A percentile compares a stretch with the other conserved stretches of the same genome.
phyloP scores from a whole-genome alignment of 139 green algal genomes.

The Chlorokybus atmophyticus region DNA sequence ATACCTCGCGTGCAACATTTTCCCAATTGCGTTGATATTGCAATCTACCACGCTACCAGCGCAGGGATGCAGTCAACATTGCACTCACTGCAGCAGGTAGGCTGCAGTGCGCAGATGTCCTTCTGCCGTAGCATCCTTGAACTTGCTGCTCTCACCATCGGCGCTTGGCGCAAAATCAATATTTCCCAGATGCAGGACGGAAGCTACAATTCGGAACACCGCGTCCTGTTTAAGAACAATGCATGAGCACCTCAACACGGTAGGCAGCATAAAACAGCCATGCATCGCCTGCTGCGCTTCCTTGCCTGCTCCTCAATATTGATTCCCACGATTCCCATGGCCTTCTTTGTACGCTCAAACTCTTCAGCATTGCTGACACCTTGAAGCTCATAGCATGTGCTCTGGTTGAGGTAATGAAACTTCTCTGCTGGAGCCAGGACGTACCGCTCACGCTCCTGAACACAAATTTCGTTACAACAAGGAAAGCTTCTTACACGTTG shows the following conservation, averaged over 20 bases:
- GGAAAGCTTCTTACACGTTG: too few relatives aligned
- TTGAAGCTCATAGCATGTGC: slow-evolving; percentile 68
- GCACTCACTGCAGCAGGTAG: slow-evolving; percentile 13
- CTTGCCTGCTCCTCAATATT: slow-evolving; percentile 41
- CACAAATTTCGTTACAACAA: too few relatives aligned
- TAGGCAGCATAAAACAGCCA: too few relatives aligned
- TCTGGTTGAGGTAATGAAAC: slow-evolving; percentile 71
- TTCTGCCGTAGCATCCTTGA: slow-evolving; percentile 23
- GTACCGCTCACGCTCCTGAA: not conserved
- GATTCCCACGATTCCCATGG: slow-evolving; percentile 93
- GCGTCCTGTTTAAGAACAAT: slow-evolving; percentile 30
- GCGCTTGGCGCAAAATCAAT: slow-evolving; percentile 50
- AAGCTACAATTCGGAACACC: slow-evolving; percentile 67
- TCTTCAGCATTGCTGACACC: slow-evolving; percentile 56
- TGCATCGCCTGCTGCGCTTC: too few relatives aligned
- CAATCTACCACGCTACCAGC: too few relatives aligned
- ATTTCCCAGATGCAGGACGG: slow-evolving; percentile 91
- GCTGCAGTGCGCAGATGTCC: slow-evolving; percentile 18
- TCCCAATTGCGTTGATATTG: too few relatives aligned
- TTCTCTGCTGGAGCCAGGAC: slow-evolving; percentile 6
- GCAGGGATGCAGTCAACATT: too few relatives aligned
- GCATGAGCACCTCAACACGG: too few relatives aligned
- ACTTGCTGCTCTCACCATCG: slow-evolving; percentile 27
- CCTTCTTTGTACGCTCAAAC: slow-evolving; percentile 52
- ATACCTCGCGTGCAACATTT: too few relatives aligned